Evolutionary conservation across 768 basidiomycete genomes (phyloP), one percentile per base, ranked within the genome.

Genomic region (Multifurca ochricompacta): DNA sequence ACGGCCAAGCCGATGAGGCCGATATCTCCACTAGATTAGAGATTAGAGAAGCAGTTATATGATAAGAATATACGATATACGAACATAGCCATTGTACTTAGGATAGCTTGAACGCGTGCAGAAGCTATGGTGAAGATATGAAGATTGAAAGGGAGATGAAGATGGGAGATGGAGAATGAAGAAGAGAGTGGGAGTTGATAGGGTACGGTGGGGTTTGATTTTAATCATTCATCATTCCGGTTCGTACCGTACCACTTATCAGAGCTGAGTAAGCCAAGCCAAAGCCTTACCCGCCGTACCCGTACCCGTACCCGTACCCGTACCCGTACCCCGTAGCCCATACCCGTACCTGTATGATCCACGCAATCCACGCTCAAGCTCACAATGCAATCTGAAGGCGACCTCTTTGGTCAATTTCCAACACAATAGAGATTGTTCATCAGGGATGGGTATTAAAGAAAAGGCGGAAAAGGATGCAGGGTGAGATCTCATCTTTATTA

Each of bases 1-100:
- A 97, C 93, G 77, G 93, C 93, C 67, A 97, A 78, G 77, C 93
- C 93, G 75, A 96, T 96, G 71, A 96, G 89, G 70, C 93, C 93
- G 73, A 96, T 93, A 74, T 97, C 94, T 74, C 91, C 92, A 67
- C 92, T 95, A 66, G 39, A 41, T 35, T 28, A 27, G 6, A 32
- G 18, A 21, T 57, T 48, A 59, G 63, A 68, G 9, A 68, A 60
- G 69, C 19, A 23, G 16, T 6, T 55, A 51, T 40, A n/a, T 11
- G 32, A 23, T 30, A 2, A 66, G 67, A 58, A 79, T 82, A 60
- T 71, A 81, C 79, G 67, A 79, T 82, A 60, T 71, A 81, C 79
- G 67, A 72, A 64, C 77, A 70, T 63, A 67, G 77, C 69, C 73
- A 75, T 77, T 62, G 66, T 59, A 51, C 44, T 46, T 47, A 62